Conservation (phyloP, 768 basidiomycete species). For the Panaeolus papilionaceus region DNA sequence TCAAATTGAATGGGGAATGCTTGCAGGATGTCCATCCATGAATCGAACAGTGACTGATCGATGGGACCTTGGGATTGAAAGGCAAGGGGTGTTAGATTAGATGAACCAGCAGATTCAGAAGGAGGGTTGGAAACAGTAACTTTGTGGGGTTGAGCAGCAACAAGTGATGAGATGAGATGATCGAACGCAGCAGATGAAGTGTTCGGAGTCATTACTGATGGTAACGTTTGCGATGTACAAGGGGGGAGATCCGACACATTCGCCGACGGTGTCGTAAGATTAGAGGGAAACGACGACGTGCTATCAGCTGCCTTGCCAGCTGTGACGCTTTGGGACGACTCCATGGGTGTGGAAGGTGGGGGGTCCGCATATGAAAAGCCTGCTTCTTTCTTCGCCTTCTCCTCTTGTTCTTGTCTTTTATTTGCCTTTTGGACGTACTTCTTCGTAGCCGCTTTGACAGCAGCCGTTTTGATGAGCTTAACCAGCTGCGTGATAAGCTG, state of each 20-base stretch:
- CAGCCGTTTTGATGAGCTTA: conserved; percentile 63
- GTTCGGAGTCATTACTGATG: conserved; percentile 22
- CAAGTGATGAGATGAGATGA: conserved; percentile 45
- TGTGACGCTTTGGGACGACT: background rate
- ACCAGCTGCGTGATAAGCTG: conserved; percentile 68
- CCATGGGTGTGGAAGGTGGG: background rate
- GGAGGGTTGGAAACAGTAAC: background rate
- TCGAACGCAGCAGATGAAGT: conserved; percentile 36
- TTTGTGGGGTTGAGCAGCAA: conserved; percentile 29
- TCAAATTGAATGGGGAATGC: conserved; percentile 45
- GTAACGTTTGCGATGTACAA: conserved; percentile 20
- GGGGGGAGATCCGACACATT: background rate
- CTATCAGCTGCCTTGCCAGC: background rate
- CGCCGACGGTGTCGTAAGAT: background rate
- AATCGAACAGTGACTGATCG: conserved; percentile 51
- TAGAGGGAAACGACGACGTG: background rate
- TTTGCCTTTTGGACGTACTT: conserved; percentile 39
- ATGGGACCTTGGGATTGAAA: conserved; percentile 23
- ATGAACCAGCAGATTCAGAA: background rate
- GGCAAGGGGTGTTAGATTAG: background rate
- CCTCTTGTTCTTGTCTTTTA: background rate
- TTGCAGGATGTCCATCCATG: conserved; percentile 58
- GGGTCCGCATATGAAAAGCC: background rate
- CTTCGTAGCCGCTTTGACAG: conserved; percentile 64
- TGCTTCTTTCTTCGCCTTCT: conserved; percentile 3